Conservation (phyloP, 768 basidiomycete species). For the Panus rudis region DNA sequence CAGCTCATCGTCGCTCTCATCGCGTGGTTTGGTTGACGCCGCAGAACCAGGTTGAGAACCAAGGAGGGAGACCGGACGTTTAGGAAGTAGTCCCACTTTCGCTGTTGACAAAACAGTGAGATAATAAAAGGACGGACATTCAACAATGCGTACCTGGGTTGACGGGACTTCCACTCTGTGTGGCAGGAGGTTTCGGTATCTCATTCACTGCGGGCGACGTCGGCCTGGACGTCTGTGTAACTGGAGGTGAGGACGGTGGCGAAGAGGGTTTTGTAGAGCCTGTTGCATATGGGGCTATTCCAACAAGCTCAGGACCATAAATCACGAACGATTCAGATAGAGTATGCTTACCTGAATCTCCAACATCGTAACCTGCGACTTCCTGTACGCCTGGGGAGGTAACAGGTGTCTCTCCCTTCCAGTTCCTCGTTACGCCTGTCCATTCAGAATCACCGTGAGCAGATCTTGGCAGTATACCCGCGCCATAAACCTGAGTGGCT, state of each 20-base stretch:
- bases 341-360: background rate
- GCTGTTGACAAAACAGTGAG: constrained; percentile 26
- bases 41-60: constrained; percentile 27
- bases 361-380: constrained; percentile 18
- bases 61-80: constrained; percentile 61
- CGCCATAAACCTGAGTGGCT: no score
- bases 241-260: background rate
- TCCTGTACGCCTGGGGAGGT: background rate
- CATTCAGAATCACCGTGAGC: no score
- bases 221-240: constrained; percentile 1
- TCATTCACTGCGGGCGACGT: constrained; percentile 15
- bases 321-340: background rate
- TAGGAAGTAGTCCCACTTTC: constrained; percentile 66
- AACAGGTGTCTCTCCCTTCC: no score
- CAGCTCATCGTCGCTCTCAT: constrained; percentile 45
- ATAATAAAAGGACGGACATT: background rate
- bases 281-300: no score
- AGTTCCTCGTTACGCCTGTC: no score
- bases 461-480: no score
- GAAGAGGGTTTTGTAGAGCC: no score
- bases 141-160: constrained; percentile 16
- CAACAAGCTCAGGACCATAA: no score
- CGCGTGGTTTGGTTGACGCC: constrained; percentile 8
- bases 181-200: constrained; percentile 17
- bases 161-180: constrained; percentile 17